Percentiles rank a stretch among this genome's conserved stretches.
These are phyloP conservation scores for Rhodotorula taiwanensis DNA, from an alignment of 768 basidiomycete genomes.

Conservation along the genomic window DNA sequence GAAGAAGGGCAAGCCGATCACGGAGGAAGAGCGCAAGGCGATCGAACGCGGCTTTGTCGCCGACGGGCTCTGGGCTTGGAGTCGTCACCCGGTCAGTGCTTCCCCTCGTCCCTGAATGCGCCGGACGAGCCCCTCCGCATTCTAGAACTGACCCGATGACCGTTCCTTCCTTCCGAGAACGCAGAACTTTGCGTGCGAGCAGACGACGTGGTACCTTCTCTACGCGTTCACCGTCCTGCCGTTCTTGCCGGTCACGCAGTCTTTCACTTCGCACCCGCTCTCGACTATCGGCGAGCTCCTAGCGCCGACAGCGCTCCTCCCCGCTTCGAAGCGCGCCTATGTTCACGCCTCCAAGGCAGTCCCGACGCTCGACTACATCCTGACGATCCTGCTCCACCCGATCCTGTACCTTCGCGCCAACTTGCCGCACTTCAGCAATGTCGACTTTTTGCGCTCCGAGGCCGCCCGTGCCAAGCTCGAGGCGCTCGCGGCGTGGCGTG, in stretches of 20 bases:
- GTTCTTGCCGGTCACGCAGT: constrained; percentile 20
- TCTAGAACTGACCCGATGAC: not conserved
- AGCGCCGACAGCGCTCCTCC: not conserved
- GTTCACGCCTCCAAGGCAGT: not conserved
- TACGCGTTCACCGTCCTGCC: constrained; percentile 26
- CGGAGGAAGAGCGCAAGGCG: constrained; percentile 51
- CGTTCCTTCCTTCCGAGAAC: not conserved
- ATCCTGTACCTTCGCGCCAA: constrained; percentile 1
- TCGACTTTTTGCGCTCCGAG: constrained; percentile 8
- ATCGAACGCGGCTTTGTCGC: constrained; percentile 75
- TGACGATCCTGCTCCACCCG: constrained; percentile 41
- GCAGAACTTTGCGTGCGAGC: constrained; percentile 79
- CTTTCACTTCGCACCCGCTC: constrained; percentile 28
- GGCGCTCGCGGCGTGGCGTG: constrained; percentile 37
- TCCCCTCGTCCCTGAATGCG: not conserved
- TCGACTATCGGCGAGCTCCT: constrained; percentile 5
- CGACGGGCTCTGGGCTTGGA: constrained; percentile 75
- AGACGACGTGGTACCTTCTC: constrained; percentile 52
- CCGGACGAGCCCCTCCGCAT: too few species aligned
- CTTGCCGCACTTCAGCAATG: constrained; percentile 42
- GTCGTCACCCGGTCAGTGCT: constrained; percentile 62
- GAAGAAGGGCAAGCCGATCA: constrained; percentile 61
- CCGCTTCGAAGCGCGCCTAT: not conserved
- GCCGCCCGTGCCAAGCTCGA: not conserved
- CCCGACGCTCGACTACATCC: constrained; percentile 53